Evolutionary conservation across 164 flowering plant genomes (phyloP).

Genomic region (Piper longum): DNA sequence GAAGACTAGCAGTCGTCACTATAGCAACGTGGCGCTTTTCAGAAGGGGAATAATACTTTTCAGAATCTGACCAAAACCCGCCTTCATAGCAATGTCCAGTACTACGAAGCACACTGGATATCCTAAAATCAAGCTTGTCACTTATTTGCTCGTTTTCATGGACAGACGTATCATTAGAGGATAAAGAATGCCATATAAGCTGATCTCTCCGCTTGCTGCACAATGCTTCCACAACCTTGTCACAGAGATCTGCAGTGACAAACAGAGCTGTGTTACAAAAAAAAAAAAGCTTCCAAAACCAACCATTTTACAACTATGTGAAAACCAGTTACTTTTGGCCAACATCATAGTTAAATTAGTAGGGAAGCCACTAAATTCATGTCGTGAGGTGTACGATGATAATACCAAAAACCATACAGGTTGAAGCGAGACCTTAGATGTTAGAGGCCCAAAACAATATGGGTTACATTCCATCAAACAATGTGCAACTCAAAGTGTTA

Average conservation of each 20-base stretch:
- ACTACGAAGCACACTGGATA: conserved; percentile 81
- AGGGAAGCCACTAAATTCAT: too few species aligned
- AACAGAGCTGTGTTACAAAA: background rate
- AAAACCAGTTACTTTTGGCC: too few species aligned
- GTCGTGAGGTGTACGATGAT: too few species aligned
- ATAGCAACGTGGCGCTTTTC: conserved; percentile 80
- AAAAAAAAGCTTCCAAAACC: background rate
- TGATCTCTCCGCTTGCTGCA: conserved; percentile 66
- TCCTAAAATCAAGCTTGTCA: conserved; percentile 77
- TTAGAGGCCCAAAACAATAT: too few species aligned
- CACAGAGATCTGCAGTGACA: conserved; percentile 60
- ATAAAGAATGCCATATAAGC: conserved; percentile 27
- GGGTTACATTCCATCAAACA: too few species aligned
- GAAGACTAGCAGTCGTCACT: conserved; percentile 97
- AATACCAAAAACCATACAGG: too few species aligned
- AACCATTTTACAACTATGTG: background rate
- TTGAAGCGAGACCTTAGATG: too few species aligned
- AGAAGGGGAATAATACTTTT: conserved; percentile 31
- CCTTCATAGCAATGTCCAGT: conserved; percentile 95
- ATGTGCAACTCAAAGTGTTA: too few species aligned
- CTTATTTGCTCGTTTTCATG: conserved; percentile 37
- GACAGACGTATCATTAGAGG: conserved; percentile 34
- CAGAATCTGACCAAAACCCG: conserved; percentile 61
- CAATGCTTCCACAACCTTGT: conserved; percentile 73
- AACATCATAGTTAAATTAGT: too few species aligned